Conservation (phyloP, 2,329 filamentous ascomycete genomes). For the Diaporthe australafricana region DNA sequence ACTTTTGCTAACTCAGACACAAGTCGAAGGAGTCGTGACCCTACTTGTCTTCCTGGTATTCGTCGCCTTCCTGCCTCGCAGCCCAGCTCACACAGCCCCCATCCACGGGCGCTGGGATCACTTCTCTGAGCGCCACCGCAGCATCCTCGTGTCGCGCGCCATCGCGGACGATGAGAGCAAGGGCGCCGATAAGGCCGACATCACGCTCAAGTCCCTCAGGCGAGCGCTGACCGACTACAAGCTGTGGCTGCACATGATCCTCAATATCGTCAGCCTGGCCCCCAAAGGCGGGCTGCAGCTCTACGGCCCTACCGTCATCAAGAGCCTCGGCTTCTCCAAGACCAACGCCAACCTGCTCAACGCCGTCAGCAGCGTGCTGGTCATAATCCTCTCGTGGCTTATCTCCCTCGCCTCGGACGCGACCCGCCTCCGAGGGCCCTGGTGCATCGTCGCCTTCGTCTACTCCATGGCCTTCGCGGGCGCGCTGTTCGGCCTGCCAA, state of each 20-base stretch:
- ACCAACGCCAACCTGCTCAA: slow-evolving; percentile 40
- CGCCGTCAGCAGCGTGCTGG: slow-evolving; percentile 37
- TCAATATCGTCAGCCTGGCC: slow-evolving; percentile 34
- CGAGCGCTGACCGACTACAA: slow-evolving; percentile 32
- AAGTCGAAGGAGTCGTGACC: slow-evolving; percentile 33
- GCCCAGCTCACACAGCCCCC: slow-evolving; percentile 29
- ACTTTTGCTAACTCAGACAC: too few species aligned
- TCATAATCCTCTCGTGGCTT: slow-evolving; percentile 29
- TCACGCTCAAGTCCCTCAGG: slow-evolving; percentile 25
- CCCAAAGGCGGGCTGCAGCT: slow-evolving; percentile 37
- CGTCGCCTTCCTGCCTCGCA: slow-evolving; percentile 31
- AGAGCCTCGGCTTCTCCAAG: slow-evolving; percentile 37
- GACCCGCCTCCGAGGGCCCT: not conserved
- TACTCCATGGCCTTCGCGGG: not conserved
- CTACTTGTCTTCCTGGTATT: slow-evolving; percentile 28
- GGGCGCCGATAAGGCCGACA: slow-evolving; percentile 31
- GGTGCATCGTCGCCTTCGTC: not conserved
- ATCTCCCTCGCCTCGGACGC: slow-evolving; percentile 37
- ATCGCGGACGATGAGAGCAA: slow-evolving; percentile 33
- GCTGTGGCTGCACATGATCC: slow-evolving; percentile 36
- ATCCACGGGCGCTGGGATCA: slow-evolving; percentile 34
- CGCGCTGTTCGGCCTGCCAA: not conserved
- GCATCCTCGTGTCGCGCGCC: slow-evolving; percentile 31
- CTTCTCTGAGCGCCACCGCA: slow-evolving; percentile 31
- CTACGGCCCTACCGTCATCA: slow-evolving; percentile 39